These are phyloP conservation scores for Bipolaris sorokiniana DNA, from an alignment of 2,329 filamentous ascomycete species.

Conservation along the genomic window DNA sequence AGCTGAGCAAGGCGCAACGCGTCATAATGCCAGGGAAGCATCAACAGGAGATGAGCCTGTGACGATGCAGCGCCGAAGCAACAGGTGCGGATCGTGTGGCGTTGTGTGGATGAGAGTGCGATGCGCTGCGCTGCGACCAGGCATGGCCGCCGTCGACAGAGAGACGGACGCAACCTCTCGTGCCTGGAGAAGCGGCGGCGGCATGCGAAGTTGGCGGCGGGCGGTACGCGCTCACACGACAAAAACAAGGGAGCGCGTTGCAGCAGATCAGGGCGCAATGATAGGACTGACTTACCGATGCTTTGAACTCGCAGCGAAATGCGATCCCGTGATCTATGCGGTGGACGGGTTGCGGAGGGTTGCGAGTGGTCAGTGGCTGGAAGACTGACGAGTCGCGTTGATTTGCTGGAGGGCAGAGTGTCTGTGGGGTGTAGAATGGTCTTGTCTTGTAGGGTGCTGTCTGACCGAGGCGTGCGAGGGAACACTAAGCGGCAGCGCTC, in stretches of 20 bases:
- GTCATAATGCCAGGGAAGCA: not conserved
- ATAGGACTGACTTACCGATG: constrained; percentile 43
- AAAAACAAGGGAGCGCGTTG: constrained; percentile 11
- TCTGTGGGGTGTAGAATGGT: constrained; percentile 20
- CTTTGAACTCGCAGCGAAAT: constrained; percentile 37
- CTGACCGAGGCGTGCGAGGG: constrained; percentile 18
- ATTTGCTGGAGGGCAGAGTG: constrained; percentile 22
- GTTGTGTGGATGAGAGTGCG: not conserved
- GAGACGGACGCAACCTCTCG: not conserved
- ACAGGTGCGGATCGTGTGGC: not conserved
- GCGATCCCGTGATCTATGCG: constrained; percentile 44
- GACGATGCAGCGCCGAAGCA: not conserved
- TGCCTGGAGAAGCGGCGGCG: not conserved
- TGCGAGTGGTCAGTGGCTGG: constrained; percentile 17
- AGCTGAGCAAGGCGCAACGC: not conserved
- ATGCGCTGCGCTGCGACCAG: not conserved
- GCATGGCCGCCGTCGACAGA: not conserved
- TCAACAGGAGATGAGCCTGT: not conserved
- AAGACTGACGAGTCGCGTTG: constrained; percentile 26
- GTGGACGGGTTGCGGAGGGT: constrained; percentile 25
- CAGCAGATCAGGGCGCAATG: constrained; percentile 16
- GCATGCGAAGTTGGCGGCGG: not conserved
- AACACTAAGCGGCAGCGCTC: not conserved
- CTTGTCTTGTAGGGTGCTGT: constrained; percentile 21
- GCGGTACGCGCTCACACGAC: not conserved